Conservation (phyloP, 148 eudicot species). For the Vaccinium macrocarpon region DNA sequence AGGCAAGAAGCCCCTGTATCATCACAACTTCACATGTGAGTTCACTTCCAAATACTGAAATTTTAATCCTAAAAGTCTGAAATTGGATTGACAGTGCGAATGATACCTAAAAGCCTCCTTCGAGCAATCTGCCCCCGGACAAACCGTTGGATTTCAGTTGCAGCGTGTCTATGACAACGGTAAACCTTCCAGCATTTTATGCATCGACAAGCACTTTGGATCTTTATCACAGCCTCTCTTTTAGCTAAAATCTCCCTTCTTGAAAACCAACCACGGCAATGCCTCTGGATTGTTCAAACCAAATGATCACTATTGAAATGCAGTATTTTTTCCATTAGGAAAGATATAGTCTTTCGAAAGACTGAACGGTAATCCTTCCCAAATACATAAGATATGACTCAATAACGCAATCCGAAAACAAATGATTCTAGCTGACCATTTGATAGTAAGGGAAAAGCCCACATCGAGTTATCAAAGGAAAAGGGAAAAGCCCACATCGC, state of each 20-base stretch:
- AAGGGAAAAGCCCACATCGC: not conserved
- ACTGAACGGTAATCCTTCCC: not conserved
- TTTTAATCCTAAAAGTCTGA: not conserved
- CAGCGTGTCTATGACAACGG: constrained; percentile 39
- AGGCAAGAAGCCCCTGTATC: constrained; percentile 55
- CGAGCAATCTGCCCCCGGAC: constrained; percentile 61
- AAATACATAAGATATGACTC: not conserved
- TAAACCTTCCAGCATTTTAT: constrained; percentile 32
- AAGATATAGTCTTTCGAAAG: not conserved
- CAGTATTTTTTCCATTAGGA: not conserved
- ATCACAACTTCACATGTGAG: constrained; percentile 4
- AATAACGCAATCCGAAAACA: not conserved
- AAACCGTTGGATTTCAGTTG: constrained; percentile 62
- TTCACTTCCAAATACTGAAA: not conserved
- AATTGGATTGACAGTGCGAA: not conserved
- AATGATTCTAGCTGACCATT: not conserved
- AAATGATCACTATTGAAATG: not conserved
- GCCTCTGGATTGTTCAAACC: constrained; percentile 42
- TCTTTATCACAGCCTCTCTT: constrained; percentile 50
- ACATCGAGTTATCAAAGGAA: not conserved
- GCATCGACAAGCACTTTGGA: constrained; percentile 53
- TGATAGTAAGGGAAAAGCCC: not conserved
- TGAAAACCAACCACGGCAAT: constrained; percentile 59
- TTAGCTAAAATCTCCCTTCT: constrained; percentile 42
- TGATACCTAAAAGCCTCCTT: constrained; percentile 60